Percentiles rank a stretch among this genome's conserved stretches.
phyloP scores from a whole-genome alignment of 148 eudicot genomes.

The Gaultheria prostrata region DNA sequence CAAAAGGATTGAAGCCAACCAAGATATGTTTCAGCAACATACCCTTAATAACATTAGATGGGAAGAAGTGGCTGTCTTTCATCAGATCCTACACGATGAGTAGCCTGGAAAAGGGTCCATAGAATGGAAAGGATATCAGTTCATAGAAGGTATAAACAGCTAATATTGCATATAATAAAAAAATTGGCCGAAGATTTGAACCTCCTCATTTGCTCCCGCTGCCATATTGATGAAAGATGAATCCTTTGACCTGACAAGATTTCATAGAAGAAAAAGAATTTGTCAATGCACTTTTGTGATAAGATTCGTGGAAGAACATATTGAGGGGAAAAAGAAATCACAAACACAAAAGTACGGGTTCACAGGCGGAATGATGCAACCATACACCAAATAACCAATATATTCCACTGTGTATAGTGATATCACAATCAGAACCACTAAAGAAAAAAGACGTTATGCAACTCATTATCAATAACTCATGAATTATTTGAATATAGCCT shows the following conservation, averaged over 20 bases:
- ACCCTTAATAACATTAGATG: constrained; percentile 43
- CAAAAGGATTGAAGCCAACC: neutral
- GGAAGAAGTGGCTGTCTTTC: constrained; percentile 92
- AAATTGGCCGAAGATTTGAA: constrained; percentile 17
- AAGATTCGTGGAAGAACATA: neutral
- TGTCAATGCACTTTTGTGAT: neutral
- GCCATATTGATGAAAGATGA: constrained; percentile 63
- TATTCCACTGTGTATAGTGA: neutral
- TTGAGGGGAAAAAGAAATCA: neutral
- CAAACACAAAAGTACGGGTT: neutral
- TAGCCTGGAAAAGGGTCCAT: constrained; percentile 46
- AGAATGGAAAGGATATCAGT: neutral
- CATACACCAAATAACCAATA: neutral
- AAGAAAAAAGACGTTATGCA: neutral
- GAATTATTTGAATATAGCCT: neutral
- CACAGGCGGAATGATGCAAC: neutral
- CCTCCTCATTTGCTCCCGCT: constrained; percentile 95
- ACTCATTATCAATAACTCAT: neutral
- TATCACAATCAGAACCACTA: neutral
- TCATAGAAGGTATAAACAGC: neutral
- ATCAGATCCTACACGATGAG: constrained; percentile 64
- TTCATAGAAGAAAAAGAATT: neutral
- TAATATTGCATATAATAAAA: neutral
- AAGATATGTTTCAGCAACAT: constrained; percentile 17
- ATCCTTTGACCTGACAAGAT: constrained; percentile 51